phyloP scores from a whole-genome alignment of 164 flowering plant genomes.

The Vitis labrusca region DNA sequence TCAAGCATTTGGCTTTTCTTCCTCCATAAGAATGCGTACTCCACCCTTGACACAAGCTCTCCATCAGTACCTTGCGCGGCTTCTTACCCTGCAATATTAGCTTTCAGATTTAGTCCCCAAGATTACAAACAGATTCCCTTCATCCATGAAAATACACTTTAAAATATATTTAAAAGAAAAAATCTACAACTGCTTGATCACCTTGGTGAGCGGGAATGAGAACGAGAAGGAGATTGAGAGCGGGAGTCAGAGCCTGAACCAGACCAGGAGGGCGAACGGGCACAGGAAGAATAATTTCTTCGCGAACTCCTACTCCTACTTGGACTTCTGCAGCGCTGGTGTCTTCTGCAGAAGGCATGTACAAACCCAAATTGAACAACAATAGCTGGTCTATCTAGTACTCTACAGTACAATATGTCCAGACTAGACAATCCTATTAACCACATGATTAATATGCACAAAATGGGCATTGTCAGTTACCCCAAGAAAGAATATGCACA shows the following conservation, averaged over 20 bases:
- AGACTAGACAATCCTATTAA: no score
- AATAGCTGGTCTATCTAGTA: no score
- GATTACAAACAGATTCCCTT: not conserved
- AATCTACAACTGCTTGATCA: not conserved
- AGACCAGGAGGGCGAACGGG: slow-evolving; percentile 34
- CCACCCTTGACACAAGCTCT: not conserved
- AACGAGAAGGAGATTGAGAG: slow-evolving; percentile 18
- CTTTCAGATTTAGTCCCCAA: slow-evolving; percentile 1
- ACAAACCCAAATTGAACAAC: not conserved
- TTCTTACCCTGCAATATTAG: slow-evolving; percentile 47
- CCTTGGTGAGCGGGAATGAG: slow-evolving; percentile 44
- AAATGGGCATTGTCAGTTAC: no score
- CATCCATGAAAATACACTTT: no score
- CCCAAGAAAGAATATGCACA: no score
- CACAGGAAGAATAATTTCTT: slow-evolving; percentile 51
- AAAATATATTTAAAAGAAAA: not conserved
- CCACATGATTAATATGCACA: no score
- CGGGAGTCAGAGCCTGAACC: slow-evolving; percentile 34
- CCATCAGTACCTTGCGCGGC: slow-evolving; percentile 53
- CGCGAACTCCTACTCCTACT: slow-evolving; percentile 67
- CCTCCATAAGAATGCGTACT: no score
- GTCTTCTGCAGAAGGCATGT: slow-evolving; percentile 37
- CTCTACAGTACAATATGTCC: no score
- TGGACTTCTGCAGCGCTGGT: slow-evolving; percentile 65
- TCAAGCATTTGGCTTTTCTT: no score